These are phyloP conservation scores for Ogataea pignaliae DNA, from an alignment of 805 yeast species.

Conservation along the genomic window DNA sequence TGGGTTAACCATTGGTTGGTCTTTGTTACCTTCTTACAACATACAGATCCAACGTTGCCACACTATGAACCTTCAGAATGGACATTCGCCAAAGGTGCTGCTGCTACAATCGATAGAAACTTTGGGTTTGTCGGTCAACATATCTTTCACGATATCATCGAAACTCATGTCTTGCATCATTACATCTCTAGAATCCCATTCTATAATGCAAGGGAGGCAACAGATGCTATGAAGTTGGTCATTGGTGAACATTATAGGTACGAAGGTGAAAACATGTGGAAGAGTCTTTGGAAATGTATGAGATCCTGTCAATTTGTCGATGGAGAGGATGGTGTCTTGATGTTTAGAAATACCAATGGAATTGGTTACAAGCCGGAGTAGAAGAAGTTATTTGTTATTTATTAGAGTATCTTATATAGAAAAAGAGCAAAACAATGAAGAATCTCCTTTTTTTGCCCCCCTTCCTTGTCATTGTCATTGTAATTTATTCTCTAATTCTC, in stretches of 20 bases:
- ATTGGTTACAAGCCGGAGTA: constrained; percentile 34
- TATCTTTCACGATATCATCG: constrained; percentile 55
- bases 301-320: constrained; percentile 71
- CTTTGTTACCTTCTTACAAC: constrained; percentile 58
- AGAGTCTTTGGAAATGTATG: constrained; percentile 49
- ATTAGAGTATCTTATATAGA: no score
- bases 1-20: constrained; percentile 66
- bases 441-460: no score
- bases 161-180: constrained; percentile 55
- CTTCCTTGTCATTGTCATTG: neutral
- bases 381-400: no score
- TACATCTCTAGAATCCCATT: constrained; percentile 53
- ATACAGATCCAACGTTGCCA: constrained; percentile 56
- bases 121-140: constrained; percentile 56
- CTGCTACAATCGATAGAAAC: constrained; percentile 60
- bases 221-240: constrained; percentile 46
- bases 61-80: constrained; percentile 53
- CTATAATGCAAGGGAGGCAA: constrained; percentile 51
- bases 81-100: constrained; percentile 66
- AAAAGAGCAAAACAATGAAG: no score
- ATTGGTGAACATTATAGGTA: constrained; percentile 49
- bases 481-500: no score
- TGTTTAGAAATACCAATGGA: constrained; percentile 58
- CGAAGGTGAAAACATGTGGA: constrained; percentile 54
- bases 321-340: constrained; percentile 59